phyloP scores from a whole-genome alignment of 1,284 basidiomycete species.

The Tetrapyrgos nigripes region DNA sequence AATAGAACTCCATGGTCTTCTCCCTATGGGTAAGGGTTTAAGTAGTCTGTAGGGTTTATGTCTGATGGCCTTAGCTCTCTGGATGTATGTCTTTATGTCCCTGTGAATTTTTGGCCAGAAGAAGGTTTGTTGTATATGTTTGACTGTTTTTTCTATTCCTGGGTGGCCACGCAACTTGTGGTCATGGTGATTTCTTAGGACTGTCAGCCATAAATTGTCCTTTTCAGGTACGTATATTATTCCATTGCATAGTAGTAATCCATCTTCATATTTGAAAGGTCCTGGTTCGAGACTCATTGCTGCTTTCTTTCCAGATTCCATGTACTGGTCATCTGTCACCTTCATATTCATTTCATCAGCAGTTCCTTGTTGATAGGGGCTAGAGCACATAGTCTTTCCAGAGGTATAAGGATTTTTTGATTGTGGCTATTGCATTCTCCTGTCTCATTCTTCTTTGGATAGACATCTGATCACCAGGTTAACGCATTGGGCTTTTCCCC shows the following conservation, averaged over 20 bases:
- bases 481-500: slow-evolving; percentile 7
- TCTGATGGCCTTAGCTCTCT: background rate
- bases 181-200: slow-evolving; percentile 13
- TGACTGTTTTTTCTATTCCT: slow-evolving; percentile 36
- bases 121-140: slow-evolving; percentile 22
- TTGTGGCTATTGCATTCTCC: background rate
- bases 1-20: slow-evolving; percentile 6
- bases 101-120: slow-evolving; percentile 21
- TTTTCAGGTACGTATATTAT: slow-evolving; percentile 16
- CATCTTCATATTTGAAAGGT: slow-evolving; percentile 23
- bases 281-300: background rate
- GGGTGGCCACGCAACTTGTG: slow-evolving; percentile 30
- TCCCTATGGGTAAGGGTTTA: background rate
- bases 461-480: slow-evolving; percentile 2
- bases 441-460: background rate
- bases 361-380: background rate
- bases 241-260: background rate
- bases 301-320: background rate
- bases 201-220: background rate
- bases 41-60: background rate
- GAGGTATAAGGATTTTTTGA: background rate
- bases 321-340: background rate
- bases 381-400: slow-evolving; percentile 1
- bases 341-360: background rate
- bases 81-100: background rate